Evolutionary conservation across 2,329 filamentous ascomycete genomes (phyloP), one percentile per base, ranked within the genome.

Genomic region (Pseudogymnoascus verrucosus): DNA sequence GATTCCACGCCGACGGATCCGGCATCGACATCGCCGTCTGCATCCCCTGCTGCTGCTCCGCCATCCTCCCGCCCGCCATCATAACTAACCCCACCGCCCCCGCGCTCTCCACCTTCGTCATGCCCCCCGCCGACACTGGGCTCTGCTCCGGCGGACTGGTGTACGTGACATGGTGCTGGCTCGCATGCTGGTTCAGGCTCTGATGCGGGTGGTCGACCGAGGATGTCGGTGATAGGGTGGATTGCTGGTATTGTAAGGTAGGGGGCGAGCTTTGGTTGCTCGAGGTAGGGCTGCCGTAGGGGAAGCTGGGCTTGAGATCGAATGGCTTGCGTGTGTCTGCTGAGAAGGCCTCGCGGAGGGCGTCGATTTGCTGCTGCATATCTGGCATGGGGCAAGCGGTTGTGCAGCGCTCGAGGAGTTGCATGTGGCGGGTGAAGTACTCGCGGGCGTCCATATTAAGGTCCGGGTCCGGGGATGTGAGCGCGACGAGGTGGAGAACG

Each of bases 401-500:
- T 72, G 91, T 90, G 69, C 92, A 95, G 68, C 86, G 88, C 74
- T 98, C 93, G 64, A 98, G 80, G 39, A 98, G 88, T 63, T 93
- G 87, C 93, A 98, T 97, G 70, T 97, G 93, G 59, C 93, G 84
- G 1, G 91, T 89, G 71, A 98, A 98, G 73, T 89, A 98, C 66
- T 93, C 89, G 34, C 90, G 84, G 5, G 93, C 91, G 74, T 96
- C 91, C 0, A 82, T 80, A 72, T 95, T 93, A 64, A 96, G 84
- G 40, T 95, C 90, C 1, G 91, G 90, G 73, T 98, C 93, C 16
- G 95, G 93, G 16, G 92, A 97, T 12, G 93, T 96, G 66, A 97
- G 88, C 4, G 93, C 93, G 68, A 97, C 93, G 76, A 98, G 77
- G 75, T 98, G 93, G 63, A 98, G 83, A 76, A 97, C 93, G 23